These are phyloP conservation scores for Penicillium manginii DNA, from an alignment of 495 filamentous ascomycete species.

Conservation along the genomic window DNA sequence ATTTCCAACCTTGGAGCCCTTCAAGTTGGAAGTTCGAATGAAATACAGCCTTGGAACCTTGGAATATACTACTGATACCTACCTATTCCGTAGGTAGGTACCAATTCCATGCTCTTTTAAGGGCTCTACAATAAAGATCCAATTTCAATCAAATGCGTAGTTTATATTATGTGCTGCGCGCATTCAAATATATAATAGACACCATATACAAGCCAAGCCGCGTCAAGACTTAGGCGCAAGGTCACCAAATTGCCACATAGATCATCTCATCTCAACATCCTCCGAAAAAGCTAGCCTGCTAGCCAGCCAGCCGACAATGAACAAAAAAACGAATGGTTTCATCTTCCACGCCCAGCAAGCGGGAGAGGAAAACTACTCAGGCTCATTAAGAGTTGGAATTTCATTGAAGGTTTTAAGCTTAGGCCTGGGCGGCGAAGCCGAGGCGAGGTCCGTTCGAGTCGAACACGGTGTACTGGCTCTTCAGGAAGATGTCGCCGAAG, in stretches of 20 bases:
- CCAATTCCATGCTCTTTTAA: too few species aligned
- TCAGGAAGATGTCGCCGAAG: slow-evolving; percentile 78
- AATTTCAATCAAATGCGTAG: slow-evolving; percentile 15
- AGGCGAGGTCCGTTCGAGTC: slow-evolving; percentile 59
- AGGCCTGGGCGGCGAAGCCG: slow-evolving; percentile 61
- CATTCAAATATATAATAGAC: slow-evolving; percentile 19
- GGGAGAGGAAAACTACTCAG: slow-evolving; percentile 6
- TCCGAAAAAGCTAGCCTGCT: slow-evolving; percentile 19
- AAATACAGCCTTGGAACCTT: too few species aligned
- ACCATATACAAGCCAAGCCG: slow-evolving; percentile 31
- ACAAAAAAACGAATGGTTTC: slow-evolving; percentile 6
- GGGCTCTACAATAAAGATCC: background rate
- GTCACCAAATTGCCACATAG: slow-evolving; percentile 14
- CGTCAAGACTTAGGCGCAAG: slow-evolving; percentile 17
- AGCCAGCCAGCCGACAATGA: slow-evolving; percentile 16
- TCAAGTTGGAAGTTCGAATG: too few species aligned
- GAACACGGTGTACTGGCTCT: slow-evolving; percentile 79
- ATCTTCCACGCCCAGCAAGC: background rate
- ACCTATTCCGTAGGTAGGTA: too few species aligned
- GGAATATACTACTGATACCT: too few species aligned
- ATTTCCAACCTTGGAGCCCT: too few species aligned
- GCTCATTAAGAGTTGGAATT: background rate
- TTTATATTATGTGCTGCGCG: slow-evolving; percentile 23
- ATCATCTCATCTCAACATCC: slow-evolving; percentile 19
- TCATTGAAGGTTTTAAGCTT: background rate